Evolutionary conservation across 2,329 filamentous ascomycete genomes (phyloP), one percentile per base, ranked within the genome.

Genomic region (Penicillium crustosum): DNA sequence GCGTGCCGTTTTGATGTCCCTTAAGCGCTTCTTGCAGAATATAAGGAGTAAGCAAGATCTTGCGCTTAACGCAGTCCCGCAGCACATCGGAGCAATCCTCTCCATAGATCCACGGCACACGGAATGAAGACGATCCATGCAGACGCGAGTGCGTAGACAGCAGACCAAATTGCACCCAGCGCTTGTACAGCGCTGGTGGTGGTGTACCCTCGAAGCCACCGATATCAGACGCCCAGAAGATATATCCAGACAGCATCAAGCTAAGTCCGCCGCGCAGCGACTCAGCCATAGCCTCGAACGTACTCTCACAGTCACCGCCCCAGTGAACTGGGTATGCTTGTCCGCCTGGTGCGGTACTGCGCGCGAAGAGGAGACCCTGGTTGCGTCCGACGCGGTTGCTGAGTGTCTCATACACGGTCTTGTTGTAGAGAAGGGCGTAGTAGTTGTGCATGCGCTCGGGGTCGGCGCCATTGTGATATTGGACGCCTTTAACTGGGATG

Each of bases 251-350:
- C 2, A 89, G 75, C 15, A 85, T 84, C 43, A 89, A 80, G 9
- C 82, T 83, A 2, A 89, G 74, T 0, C 87, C 87, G 15, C 87
- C 87, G 9, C 87, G 84, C 7, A 89, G 74, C 0, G 85, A 88
- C 74, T 91, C 88, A 4, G 86, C 88, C 78, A 91, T 87, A 17
- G 87, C 88, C 67, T 89, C 86, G 44, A 87, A 85, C 0, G 88
- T 90, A 31, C 84, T 88, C 73, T 91, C 88, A 71, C 87, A 90
- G 75, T 91, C 88, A 54, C 88, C 89, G 35, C 88, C 88, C 89
- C 88, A 90, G 49, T 85, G 82, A 2, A 89, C 78, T 0, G 88
- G 88, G 71, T 89, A 90, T 6, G 84, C 79, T 73, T 91, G 88
- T 1, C 83, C 84, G 6, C 89, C 89, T 2, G 88, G 86, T 54